A percentile compares a stretch with the other conserved stretches of the same genome.
phyloP scores from a whole-genome alignment of 176 grass and related monocot genomes.

The Musa beccarii region DNA sequence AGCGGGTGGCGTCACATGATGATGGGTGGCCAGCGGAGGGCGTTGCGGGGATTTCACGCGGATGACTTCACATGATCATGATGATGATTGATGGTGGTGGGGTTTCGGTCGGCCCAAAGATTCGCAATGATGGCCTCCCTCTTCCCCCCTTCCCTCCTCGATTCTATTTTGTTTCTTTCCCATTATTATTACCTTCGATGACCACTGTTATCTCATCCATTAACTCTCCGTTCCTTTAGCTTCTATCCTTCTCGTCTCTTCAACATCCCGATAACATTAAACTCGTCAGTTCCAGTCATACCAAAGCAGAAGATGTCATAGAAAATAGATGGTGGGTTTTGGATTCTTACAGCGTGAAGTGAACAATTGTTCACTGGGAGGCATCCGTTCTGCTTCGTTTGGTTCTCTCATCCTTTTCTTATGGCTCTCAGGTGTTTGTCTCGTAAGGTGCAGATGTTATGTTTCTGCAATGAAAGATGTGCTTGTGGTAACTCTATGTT shows the following conservation, averaged over 20 bases:
- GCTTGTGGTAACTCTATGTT: not conserved
- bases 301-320: no score
- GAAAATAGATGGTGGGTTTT: no score
- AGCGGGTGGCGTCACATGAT: constrained; percentile 52
- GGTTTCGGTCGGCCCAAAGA: constrained; percentile 82
- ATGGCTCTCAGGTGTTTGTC: no score
- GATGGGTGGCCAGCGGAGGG: constrained; percentile 15
- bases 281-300: no score
- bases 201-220: constrained; percentile 20
- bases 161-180: constrained; percentile 40
- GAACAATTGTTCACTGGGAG: no score
- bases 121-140: constrained; percentile 90
- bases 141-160: constrained; percentile 24
- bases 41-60: not conserved
- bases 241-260: no score
- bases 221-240: not conserved
- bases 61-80: constrained; percentile 34
- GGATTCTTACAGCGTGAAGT: no score
- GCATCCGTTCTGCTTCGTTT: no score
- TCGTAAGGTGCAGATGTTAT: no score
- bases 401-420: no score
- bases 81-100: constrained; percentile 17
- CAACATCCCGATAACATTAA: no score
- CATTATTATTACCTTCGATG: constrained; percentile 31
- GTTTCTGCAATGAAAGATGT: not conserved